Conservation (phyloP, 805 yeast species). For the Clavispora carvajalis region DNA sequence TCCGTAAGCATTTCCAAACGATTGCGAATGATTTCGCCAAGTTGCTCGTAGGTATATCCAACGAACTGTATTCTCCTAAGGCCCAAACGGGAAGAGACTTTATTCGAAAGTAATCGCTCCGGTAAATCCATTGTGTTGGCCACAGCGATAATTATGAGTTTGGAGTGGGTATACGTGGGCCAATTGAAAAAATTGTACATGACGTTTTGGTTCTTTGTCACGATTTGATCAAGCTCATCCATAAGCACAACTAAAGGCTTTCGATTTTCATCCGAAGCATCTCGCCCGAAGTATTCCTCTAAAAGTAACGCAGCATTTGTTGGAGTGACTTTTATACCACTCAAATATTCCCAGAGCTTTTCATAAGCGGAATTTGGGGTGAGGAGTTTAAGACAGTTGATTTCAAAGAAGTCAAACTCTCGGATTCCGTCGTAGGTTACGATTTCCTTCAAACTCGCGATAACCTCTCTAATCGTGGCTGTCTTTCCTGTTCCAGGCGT, state of each 20-base stretch:
- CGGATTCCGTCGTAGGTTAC: slow-evolving; percentile 31
- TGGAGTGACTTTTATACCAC: slow-evolving; percentile 52
- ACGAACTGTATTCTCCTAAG: slow-evolving; percentile 79
- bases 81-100: slow-evolving; percentile 88
- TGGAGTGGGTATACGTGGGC: slow-evolving; percentile 82
- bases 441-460: not conserved
- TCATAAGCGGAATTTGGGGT: slow-evolving; percentile 81
- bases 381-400: slow-evolving; percentile 83
- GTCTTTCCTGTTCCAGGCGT: slow-evolving; percentile 99
- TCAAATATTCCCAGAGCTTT: slow-evolving; percentile 69
- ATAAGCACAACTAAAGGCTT: slow-evolving; percentile 69
- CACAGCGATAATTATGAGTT: slow-evolving; percentile 82
- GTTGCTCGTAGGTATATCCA: slow-evolving; percentile 79
- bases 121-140: slow-evolving; percentile 98
- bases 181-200: slow-evolving; percentile 96
- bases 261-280: slow-evolving; percentile 19
- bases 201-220: slow-evolving; percentile 73
- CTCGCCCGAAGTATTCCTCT: slow-evolving; percentile 60
- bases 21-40: slow-evolving; percentile 67
- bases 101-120: slow-evolving; percentile 79
- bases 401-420: slow-evolving; percentile 78
- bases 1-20: slow-evolving; percentile 49
- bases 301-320: slow-evolving; percentile 60
- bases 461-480: slow-evolving; percentile 81
- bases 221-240: slow-evolving; percentile 92